Conservation (phyloP, 495 filamentous ascomycete species). For the Trichoderma gamsii region DNA sequence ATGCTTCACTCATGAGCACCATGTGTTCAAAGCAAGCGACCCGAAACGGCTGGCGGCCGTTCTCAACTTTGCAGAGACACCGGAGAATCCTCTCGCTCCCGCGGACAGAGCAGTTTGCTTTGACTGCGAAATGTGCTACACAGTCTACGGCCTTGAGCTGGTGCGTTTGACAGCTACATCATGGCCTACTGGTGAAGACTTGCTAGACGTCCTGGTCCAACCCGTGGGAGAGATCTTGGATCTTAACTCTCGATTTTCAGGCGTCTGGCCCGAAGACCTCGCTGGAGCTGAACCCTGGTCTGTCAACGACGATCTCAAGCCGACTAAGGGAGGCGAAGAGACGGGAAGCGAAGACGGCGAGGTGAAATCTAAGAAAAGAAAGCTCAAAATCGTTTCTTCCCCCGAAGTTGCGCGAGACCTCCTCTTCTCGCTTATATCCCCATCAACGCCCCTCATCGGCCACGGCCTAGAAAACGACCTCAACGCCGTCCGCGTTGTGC, state of each 20-base stretch:
- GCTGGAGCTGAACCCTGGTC: constrained; percentile 59
- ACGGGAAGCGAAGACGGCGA: constrained; percentile 18
- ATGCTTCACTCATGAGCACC: constrained; percentile 60
- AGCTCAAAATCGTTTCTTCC: constrained; percentile 62
- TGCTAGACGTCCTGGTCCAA: constrained; percentile 80
- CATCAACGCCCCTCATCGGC: constrained; percentile 76
- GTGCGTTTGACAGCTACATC: constrained; percentile 79
- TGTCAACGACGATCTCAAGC: constrained; percentile 19
- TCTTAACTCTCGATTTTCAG: constrained; percentile 84
- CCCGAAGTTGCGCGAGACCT: constrained; percentile 65
- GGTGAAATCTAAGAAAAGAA: constrained; percentile 22
- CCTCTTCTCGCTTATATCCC: constrained; percentile 63
- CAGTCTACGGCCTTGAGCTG: constrained; percentile 75
- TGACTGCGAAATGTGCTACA: constrained; percentile 98
- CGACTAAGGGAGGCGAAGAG: constrained; percentile 18
- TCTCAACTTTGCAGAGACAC: constrained; percentile 74
- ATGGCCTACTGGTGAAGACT: constrained; percentile 69
- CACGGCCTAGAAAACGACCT: constrained; percentile 96
- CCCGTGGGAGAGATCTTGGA: constrained; percentile 82
- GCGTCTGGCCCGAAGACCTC: constrained; percentile 70
- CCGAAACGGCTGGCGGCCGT: constrained; percentile 67
- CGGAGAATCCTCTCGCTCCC: constrained; percentile 45
- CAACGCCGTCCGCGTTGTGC: constrained; percentile 73
- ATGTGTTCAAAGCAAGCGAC: constrained; percentile 84
- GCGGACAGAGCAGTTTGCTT: constrained; percentile 58